Evolutionary conservation across 805 yeast species (phyloP), one percentile per base, ranked within the genome.

Genomic region (Priceomyces carsonii): DNA sequence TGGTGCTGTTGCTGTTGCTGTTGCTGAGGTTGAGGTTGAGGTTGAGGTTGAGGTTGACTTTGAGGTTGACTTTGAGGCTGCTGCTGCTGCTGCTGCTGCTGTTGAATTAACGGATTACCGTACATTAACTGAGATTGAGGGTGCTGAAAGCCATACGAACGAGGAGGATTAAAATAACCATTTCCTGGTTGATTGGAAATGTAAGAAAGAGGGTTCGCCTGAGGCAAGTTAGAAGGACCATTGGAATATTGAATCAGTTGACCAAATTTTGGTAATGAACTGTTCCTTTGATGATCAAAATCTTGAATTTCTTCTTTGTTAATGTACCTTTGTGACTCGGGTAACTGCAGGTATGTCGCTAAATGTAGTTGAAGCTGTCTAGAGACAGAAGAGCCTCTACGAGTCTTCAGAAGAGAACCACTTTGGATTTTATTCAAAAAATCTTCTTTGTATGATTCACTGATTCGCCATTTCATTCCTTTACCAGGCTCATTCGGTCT

Each of bases 381-480:
- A 18, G 90, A 80, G 8, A 85, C 93, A 21, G 86, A 79, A 8
- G 86, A 79, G 6, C 95, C 95, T 48, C 95, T 67, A 63, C 87
- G 79, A 13, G 81, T 73, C 51, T 85, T 85, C 48, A 80, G 77
- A 32, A 85, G 62, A 25, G 83, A 75, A 10, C 96, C 96, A 41
- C 76, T 80, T 40, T 77, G 78, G 64, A 90, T 80, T 65, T 89
- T 86, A 47, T 74, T 77, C 56, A 90, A 62, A 51, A 90, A 90
- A 45, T 93, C 99, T 29, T 80, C 81, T 51, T 84, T 82, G 58
- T 85, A 91, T 31, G 80, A 67, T 26, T 87, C 93, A 44, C 89
- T 80, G 40, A 93, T 90, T 64, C 89, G 95, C 99, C 99, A 93
- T 63, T 93, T 93, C 95, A 93, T 91, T 45, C 99, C 98, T 61